phyloP scores from a whole-genome alignment of 805 yeast genomes.

The Saturnispora saitoi region DNA sequence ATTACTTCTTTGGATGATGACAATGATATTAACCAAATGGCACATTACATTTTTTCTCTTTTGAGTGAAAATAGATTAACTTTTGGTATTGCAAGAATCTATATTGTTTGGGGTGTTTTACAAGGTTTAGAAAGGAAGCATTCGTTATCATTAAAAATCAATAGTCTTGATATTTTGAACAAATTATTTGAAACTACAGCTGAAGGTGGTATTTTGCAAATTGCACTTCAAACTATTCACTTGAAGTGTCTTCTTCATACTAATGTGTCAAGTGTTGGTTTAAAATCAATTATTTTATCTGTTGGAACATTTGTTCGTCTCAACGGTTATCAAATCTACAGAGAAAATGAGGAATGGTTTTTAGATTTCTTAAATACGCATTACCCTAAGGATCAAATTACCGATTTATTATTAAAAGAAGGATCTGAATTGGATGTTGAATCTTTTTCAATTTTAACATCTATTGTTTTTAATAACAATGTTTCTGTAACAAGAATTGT shows the following conservation, averaged over 20 bases:
- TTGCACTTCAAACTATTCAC: constrained; percentile 42
- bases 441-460: constrained; percentile 13
- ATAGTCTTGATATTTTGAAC: constrained; percentile 26
- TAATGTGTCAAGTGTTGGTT: constrained; percentile 21
- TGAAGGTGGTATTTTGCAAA: constrained; percentile 40
- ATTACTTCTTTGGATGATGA: constrained; percentile 23
- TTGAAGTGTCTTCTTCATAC: constrained; percentile 37
- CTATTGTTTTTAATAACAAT: constrained; percentile 12
- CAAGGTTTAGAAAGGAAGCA: constrained; percentile 34
- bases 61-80: constrained; percentile 40
- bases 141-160: constrained; percentile 14
- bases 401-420: constrained; percentile 10
- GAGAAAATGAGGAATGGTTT: constrained; percentile 32
- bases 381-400: constrained; percentile 13
- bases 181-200: constrained; percentile 28
- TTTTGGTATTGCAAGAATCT: constrained; percentile 66
- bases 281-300: constrained; percentile 27
- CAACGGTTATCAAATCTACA: constrained; percentile 28
- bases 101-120: constrained; percentile 46
- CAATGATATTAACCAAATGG: constrained; percentile 13
- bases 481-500: constrained; percentile 9
- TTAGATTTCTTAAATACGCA: constrained; percentile 27
- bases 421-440: constrained; percentile 13
- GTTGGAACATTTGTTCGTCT: constrained; percentile 32
- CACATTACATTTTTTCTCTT: constrained; percentile 33